phyloP scores from a whole-genome alignment of 129 eudicot genomes.

The Arctium lappa region DNA sequence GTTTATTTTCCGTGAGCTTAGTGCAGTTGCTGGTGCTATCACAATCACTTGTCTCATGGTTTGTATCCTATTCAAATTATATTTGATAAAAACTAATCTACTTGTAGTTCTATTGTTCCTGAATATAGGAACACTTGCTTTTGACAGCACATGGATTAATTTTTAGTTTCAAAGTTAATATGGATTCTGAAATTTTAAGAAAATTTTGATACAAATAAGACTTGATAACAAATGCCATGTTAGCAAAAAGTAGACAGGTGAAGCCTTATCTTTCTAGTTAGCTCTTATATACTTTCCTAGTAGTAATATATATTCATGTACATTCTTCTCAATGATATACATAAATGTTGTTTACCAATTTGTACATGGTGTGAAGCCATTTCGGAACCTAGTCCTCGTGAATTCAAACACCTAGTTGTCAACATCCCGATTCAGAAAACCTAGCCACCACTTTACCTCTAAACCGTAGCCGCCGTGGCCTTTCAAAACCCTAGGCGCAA shows the following conservation, averaged over 20 bases:
- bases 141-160: background rate
- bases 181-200: background rate
- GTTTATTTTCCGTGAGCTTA: slow-evolving; percentile 73
- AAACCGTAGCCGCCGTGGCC: too few relatives aligned
- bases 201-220: background rate
- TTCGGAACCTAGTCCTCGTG: too few relatives aligned
- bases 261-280: background rate
- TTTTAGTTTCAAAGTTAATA: background rate
- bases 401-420: too few relatives aligned
- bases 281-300: background rate
- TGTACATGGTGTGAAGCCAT: too few relatives aligned
- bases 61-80: slow-evolving; percentile 7
- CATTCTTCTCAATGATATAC: too few relatives aligned
- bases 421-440: too few relatives aligned
- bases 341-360: too few relatives aligned
- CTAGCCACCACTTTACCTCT: too few relatives aligned
- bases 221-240: background rate
- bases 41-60: slow-evolving; percentile 98
- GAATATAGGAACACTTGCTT: background rate
- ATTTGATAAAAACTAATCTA: background rate
- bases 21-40: slow-evolving; percentile 91
- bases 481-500: too few relatives aligned
- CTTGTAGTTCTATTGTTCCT: background rate
- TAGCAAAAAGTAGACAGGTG: background rate
- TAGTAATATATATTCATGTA: too few relatives aligned